A percentile compares a stretch with the other conserved stretches of the same genome.
phyloP scores from a whole-genome alignment of 148 eudicot species.

The Euryodendron excelsum region DNA sequence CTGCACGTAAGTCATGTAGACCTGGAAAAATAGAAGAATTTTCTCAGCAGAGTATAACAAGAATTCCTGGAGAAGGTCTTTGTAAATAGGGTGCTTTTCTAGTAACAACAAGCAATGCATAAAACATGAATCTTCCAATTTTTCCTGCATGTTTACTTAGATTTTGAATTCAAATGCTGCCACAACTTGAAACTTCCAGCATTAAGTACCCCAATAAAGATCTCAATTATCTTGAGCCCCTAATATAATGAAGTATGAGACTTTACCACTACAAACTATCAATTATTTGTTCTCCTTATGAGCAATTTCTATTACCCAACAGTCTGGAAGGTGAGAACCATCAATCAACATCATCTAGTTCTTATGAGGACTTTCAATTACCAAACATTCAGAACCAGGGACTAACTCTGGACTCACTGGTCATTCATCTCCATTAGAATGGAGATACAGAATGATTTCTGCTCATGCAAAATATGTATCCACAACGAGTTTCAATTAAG shows the following conservation, averaged over 20 bases:
- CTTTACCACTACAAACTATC: neutral
- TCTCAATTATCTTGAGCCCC: no score
- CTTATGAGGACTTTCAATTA: neutral
- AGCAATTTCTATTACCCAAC: neutral
- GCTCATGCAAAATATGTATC: neutral
- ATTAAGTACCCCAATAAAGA: no score
- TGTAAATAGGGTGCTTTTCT: no score
- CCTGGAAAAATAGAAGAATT: slow-evolving; percentile 42
- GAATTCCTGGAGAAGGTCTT: neutral
- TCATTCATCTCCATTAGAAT: neutral
- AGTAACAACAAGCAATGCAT: no score
- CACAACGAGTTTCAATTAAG: neutral
- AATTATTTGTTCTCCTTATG: neutral
- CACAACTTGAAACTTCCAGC: no score
- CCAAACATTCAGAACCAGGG: neutral
- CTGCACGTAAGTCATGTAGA: slow-evolving; percentile 96
- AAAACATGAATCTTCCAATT: no score
- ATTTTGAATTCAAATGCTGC: no score
- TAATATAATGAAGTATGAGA: neutral
- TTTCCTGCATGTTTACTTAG: no score
- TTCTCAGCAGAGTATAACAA: neutral
- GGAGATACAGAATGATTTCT: neutral
- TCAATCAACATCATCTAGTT: neutral
- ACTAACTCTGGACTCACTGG: neutral
- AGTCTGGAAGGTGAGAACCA: neutral